Percentiles rank a stretch among this genome's conserved stretches.
Conservation (phyloP, 192 early-diverging fungal species). For the Spizellomyces sp. region DNA sequence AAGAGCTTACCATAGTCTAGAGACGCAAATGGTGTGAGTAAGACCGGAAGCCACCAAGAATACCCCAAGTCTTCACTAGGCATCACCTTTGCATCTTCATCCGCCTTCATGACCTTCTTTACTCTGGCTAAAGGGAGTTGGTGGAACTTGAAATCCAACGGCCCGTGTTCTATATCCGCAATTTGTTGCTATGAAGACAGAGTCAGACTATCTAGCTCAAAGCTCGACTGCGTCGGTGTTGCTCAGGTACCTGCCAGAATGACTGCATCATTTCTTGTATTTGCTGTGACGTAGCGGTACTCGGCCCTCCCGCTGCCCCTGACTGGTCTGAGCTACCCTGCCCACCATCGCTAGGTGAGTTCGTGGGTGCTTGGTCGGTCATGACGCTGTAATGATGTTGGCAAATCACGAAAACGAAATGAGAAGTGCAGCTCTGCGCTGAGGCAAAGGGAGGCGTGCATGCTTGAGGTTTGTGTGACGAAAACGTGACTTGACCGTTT, state of each 20-base stretch:
- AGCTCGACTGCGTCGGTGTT: neutral
- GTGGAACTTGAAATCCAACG: slow-evolving; percentile 89
- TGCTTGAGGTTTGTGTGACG: too few relatives aligned
- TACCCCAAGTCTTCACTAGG: too few relatives aligned
- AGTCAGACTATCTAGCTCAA: neutral
- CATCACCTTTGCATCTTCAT: slow-evolving; percentile 89
- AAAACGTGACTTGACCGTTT: too few relatives aligned
- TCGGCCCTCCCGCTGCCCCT: too few relatives aligned
- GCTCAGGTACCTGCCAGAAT: slow-evolving; percentile 29
- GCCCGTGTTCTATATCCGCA: slow-evolving; percentile 44
- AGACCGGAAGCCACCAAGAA: neutral
- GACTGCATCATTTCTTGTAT: slow-evolving; percentile 26
- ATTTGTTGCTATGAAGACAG: slow-evolving; percentile 14
- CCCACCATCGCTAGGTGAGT: too few relatives aligned
- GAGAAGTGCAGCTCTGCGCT: too few relatives aligned
- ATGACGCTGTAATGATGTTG: too few relatives aligned
- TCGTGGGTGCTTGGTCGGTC: too few relatives aligned
- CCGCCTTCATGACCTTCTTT: slow-evolving; percentile 98
- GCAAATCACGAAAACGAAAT: too few relatives aligned
- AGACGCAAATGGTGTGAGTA: neutral
- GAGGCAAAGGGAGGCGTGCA: too few relatives aligned
- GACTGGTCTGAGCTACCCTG: too few relatives aligned
- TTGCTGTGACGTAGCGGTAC: slow-evolving; percentile 7
- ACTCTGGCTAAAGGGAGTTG: slow-evolving; percentile 90
- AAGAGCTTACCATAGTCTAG: slow-evolving; percentile 31